Evolutionary conservation across 2,329 filamentous ascomycete genomes (phyloP), one percentile per base, ranked within the genome.

Genomic region (Triangularia setosa): DNA sequence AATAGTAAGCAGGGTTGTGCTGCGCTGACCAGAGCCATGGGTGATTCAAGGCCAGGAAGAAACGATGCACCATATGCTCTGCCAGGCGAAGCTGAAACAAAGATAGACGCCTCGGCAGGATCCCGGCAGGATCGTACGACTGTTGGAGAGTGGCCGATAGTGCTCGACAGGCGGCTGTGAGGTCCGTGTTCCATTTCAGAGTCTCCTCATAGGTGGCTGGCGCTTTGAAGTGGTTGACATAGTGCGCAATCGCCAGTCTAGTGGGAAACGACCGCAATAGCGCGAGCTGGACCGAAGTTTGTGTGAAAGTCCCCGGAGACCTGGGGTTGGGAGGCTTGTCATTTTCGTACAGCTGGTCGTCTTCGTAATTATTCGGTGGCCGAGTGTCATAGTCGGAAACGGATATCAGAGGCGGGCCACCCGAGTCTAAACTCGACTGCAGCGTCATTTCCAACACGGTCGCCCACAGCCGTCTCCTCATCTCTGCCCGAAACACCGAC

Each of bases 381-480:
- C 74, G 75, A 0, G 82, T 81, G 63, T 87, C 84, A 62, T 80
- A 86, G 61, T 84, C 80, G 8, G 78, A 70, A 0, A 72, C 60
- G 0, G 79, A 76, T 7, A 86, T 73, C 7, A 84, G 73, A 2
- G 83, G 81, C 1, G 80, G 79, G 0, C 81, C 80, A 0, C 84
- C 84, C 0, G 81, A 78, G 63, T 83, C 80, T 24, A 85, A 73
- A 21, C 81, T 79, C 1, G 79, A 75, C 69, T 85, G 81, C 12
- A 86, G 62, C n/a, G 81, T 80, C 2, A 87, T 72, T 69, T 87
- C 84, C 4, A 86, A 63, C 11, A 85, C 79, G 0, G 83, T 84
- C 6, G 81, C 79, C 85, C 85, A 87, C 0, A 87, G 70, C 2
- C 85, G 77, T 3, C 84, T 76, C 1, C 84, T 79, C 72, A 87